A percentile compares a stretch with the other conserved stretches of the same genome.
These are phyloP conservation scores for Brassica cretica DNA, from an alignment of 345 rosid genomes.

Conservation along the genomic window DNA sequence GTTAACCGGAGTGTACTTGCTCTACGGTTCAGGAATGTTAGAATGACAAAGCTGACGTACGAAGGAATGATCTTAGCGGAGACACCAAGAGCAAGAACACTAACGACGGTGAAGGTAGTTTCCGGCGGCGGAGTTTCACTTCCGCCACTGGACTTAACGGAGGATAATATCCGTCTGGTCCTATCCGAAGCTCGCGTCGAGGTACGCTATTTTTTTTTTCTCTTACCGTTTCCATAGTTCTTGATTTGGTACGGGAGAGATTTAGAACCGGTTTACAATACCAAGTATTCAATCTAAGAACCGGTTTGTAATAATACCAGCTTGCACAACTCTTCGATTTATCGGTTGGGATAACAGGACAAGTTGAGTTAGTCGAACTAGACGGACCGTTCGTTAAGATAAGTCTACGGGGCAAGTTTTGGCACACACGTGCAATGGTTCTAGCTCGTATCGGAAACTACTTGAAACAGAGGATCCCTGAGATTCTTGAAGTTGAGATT, in stretches of 20 bases:
- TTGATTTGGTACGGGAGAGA: slow-evolving; percentile 8
- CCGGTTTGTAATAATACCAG: slow-evolving; percentile 41
- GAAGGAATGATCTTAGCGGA: not conserved
- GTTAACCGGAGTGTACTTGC: not conserved
- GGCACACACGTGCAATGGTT: slow-evolving; percentile 82
- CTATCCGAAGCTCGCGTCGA: slow-evolving; percentile 71
- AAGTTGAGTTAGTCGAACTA: slow-evolving; percentile 74
- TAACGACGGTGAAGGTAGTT: slow-evolving; percentile 38
- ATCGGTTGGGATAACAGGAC: slow-evolving; percentile 83
- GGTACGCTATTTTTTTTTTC: slow-evolving; percentile 40
- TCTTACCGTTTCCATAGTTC: not conserved
- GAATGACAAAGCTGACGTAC: not conserved
- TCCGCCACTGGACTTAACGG: slow-evolving; percentile 82
- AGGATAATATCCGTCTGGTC: slow-evolving; percentile 70
- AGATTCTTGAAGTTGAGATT: slow-evolving; percentile 83
- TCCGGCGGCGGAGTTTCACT: slow-evolving; percentile 54
- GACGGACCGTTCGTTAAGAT: slow-evolving; percentile 95
- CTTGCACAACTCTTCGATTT: slow-evolving; percentile 76
- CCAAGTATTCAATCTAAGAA: not conserved
- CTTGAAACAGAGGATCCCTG: slow-evolving; percentile 95
- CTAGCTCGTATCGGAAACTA: slow-evolving; percentile 84
- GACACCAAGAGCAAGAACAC: slow-evolving; percentile 22
- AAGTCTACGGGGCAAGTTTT: slow-evolving; percentile 78
- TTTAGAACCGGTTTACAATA: slow-evolving; percentile 6
- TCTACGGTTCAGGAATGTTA: slow-evolving; percentile 31